Conservation (phyloP, 306 rosid genomes). For the Acacia melanoxylon region DNA sequence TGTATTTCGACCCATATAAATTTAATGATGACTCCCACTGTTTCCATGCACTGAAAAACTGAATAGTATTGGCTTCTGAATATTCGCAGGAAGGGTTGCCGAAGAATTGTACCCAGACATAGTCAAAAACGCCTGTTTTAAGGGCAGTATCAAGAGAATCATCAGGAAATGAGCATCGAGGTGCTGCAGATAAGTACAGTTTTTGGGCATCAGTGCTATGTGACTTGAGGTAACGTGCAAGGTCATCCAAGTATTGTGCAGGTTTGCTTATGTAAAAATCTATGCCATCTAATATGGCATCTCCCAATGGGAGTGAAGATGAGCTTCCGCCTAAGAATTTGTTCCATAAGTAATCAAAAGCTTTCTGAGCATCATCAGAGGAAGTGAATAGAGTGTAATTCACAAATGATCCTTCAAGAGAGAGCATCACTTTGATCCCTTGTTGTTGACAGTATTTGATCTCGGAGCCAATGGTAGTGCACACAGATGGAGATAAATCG, state of each 20-base stretch:
- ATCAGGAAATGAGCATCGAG: constrained; percentile 58
- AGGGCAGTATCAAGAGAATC: constrained; percentile 13
- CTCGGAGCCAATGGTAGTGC: background rate
- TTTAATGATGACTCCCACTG: constrained; percentile 44
- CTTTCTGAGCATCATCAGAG: constrained; percentile 11
- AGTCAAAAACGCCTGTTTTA: constrained; percentile 44
- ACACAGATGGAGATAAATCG: background rate
- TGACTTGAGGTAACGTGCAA: constrained; percentile 36
- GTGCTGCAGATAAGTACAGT: constrained; percentile 53
- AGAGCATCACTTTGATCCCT: constrained; percentile 35
- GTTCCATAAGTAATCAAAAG: constrained; percentile 29
- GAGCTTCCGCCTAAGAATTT: constrained; percentile 33
- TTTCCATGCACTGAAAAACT: constrained; percentile 40
- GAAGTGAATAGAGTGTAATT: background rate
- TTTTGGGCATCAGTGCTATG: constrained; percentile 18
- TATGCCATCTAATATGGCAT: constrained; percentile 33
- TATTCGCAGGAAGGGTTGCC: too few relatives aligned
- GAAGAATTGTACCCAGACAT: constrained; percentile 49
- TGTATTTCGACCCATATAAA: background rate
- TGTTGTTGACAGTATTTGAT: constrained; percentile 20
- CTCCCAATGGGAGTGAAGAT: constrained; percentile 30
- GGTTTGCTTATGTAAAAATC: constrained; percentile 31
- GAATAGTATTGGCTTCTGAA: background rate
- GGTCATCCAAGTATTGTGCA: constrained; percentile 19
- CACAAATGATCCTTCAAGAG: background rate